These are phyloP conservation scores for Lasiodiplodia sp. DNA, from an alignment of 2,329 filamentous ascomycete species.

Conservation along the genomic window DNA sequence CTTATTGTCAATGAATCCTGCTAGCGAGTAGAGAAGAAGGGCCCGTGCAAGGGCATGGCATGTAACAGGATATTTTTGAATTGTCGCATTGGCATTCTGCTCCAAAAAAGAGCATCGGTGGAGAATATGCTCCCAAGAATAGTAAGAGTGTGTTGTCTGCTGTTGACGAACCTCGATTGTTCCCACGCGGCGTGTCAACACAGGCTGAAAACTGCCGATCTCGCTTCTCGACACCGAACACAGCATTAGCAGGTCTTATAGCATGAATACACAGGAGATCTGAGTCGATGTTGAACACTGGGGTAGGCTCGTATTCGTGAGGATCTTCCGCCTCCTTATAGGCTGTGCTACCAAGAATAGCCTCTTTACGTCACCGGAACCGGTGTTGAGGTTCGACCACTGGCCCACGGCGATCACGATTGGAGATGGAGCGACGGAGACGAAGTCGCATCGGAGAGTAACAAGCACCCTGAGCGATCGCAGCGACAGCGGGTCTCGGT, in stretches of 20 bases:
- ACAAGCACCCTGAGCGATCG: background rate
- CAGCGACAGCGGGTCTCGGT: constrained; percentile 11
- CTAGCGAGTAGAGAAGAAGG: background rate
- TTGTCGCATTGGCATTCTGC: background rate
- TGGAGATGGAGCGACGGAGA: background rate
- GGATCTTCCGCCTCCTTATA: constrained; percentile 24
- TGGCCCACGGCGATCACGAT: background rate
- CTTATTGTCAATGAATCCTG: background rate
- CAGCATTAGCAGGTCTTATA: constrained; percentile 22
- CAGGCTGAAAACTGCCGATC: background rate
- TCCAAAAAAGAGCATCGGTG: background rate
- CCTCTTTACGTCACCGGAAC: constrained; percentile 9
- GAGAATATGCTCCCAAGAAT: background rate
- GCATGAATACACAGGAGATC: constrained; percentile 1
- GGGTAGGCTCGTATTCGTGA: constrained; percentile 2
- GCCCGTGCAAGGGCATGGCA: background rate
- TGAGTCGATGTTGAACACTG: background rate
- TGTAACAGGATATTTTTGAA: background rate
- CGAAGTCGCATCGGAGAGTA: constrained; percentile 7
- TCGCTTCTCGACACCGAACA: constrained; percentile 18
- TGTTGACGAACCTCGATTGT: background rate
- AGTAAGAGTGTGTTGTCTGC: background rate
- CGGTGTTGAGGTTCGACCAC: constrained; percentile 12
- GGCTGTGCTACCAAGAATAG: constrained; percentile 17
- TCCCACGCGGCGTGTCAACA: background rate